Percentiles rank a stretch among this genome's conserved stretches.
Conservation (phyloP, 768 basidiomycete genomes). For the Suillus americanus region DNA sequence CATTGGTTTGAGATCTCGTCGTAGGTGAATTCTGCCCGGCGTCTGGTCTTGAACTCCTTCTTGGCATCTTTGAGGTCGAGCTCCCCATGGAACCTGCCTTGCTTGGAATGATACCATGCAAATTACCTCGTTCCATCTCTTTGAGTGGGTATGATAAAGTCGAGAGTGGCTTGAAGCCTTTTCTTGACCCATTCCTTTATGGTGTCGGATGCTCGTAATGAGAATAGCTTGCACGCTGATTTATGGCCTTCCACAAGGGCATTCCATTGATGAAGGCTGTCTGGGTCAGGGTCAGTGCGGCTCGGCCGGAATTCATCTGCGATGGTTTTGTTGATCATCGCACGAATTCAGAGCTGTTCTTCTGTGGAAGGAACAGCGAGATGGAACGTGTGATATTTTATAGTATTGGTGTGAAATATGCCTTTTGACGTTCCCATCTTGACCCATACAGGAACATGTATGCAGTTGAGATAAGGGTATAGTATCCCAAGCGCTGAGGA, state of each 20-base stretch:
- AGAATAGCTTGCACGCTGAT: background rate
- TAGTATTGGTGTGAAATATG: background rate
- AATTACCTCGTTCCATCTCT: background rate
- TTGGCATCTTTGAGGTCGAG: background rate
- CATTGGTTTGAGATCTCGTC: background rate
- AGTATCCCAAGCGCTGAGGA: background rate
- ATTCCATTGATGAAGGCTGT: background rate
- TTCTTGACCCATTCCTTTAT: background rate
- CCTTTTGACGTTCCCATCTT: background rate
- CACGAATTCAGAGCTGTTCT: background rate
- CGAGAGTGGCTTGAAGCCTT: background rate
- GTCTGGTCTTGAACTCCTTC: background rate
- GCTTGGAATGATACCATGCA: background rate
- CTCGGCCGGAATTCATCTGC: background rate
- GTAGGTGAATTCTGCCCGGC: rapidly evolving
- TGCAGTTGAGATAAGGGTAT: background rate
- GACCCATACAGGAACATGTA: background rate
- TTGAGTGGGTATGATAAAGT: background rate
- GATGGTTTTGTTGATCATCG: background rate
- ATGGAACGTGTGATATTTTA: background rate
- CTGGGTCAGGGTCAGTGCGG: background rate
- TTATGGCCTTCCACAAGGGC: background rate
- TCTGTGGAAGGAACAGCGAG: background rate
- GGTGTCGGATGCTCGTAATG: background rate
- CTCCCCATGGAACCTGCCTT: background rate